phyloP scores from a whole-genome alignment of 2,329 filamentous ascomycete species.

The Pseudogymnoascus sp. region DNA sequence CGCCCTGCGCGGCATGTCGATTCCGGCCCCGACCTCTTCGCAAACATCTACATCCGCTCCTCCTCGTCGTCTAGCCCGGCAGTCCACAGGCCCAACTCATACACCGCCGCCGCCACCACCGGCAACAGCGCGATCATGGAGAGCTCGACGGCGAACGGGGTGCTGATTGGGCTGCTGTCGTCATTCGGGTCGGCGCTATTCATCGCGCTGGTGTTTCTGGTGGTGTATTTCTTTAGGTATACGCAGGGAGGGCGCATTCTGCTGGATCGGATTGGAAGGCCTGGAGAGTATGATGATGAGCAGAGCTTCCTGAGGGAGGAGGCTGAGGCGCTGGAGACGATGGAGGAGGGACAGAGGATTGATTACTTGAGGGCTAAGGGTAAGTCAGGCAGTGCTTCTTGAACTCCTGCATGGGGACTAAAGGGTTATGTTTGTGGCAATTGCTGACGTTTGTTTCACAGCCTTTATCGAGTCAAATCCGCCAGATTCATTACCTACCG shows the following conservation, averaged over 20 bases:
- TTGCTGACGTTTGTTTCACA: conserved; percentile 34
- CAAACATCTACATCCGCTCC: not conserved
- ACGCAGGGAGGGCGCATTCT: conserved; percentile 83
- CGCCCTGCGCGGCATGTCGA: not conserved
- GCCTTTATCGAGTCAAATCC: conserved; percentile 92
- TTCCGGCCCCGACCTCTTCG: not conserved
- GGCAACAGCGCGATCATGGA: not conserved
- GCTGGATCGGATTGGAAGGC: conserved; percentile 83
- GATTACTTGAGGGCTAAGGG: conserved; percentile 95
- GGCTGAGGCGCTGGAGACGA: conserved; percentile 85
- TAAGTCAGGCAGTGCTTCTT: conserved; percentile 35
- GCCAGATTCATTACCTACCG: conserved; percentile 88
- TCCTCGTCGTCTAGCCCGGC: not conserved
- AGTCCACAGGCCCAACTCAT: not conserved
- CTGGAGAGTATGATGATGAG: conserved; percentile 96
- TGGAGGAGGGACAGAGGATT: conserved; percentile 85
- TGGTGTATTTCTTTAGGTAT: conserved; percentile 92
- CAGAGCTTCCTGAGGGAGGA: conserved; percentile 91
- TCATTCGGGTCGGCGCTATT: conserved; percentile 87
- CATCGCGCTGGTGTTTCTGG: conserved; percentile 67
- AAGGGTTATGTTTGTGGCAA: not conserved
- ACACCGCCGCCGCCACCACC: not conserved
- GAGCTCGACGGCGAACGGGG: conserved; percentile 54
- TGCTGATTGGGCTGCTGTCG: conserved; percentile 89
- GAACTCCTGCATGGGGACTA: not conserved